A percentile compares a stretch with the other conserved stretches of the same genome.
phyloP scores from a whole-genome alignment of 176 grass and related monocot species.

The Cymbopogon citratus region DNA sequence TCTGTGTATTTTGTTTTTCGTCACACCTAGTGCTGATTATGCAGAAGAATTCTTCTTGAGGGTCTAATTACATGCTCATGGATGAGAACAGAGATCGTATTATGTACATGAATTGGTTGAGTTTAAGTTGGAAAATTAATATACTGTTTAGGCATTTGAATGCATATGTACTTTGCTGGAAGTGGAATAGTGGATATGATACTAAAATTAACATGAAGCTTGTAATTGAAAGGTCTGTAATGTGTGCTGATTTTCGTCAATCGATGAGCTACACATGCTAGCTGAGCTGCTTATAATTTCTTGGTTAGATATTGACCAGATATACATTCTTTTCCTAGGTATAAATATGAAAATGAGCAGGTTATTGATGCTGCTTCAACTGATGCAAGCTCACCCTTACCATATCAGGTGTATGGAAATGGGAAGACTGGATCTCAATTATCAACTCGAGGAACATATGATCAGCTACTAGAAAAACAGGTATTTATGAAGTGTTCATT shows the following conservation, averaged over 20 bases:
- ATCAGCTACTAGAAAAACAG: constrained; percentile 99
- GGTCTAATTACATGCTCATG: not conserved
- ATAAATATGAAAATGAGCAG: constrained; percentile 97
- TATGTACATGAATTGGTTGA: not conserved
- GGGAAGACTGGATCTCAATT: constrained; percentile 82
- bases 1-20: not conserved
- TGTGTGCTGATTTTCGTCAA: not conserved
- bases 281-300: constrained; percentile 27
- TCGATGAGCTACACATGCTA: not conserved
- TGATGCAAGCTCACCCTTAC: constrained; percentile 94
- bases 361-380: constrained; percentile 95
- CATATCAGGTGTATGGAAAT: constrained; percentile 98
- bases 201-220: not conserved
- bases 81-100: not conserved
- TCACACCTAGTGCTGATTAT: not conserved
- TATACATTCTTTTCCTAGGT: constrained; percentile 64
- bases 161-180: not conserved
- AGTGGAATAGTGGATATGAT: not conserved
- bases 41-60: not conserved
- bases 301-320: constrained; percentile 20
- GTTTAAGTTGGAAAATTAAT: constrained; percentile 6
- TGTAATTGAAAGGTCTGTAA: not conserved
- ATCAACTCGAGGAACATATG: constrained; percentile 80
- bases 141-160: not conserved
- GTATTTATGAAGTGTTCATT: constrained; percentile 33